Evolutionary conservation across 108 stramenopile species (phyloP), one percentile per base, ranked within the genome.

Genomic region (Nitzschia putrida): DNA sequence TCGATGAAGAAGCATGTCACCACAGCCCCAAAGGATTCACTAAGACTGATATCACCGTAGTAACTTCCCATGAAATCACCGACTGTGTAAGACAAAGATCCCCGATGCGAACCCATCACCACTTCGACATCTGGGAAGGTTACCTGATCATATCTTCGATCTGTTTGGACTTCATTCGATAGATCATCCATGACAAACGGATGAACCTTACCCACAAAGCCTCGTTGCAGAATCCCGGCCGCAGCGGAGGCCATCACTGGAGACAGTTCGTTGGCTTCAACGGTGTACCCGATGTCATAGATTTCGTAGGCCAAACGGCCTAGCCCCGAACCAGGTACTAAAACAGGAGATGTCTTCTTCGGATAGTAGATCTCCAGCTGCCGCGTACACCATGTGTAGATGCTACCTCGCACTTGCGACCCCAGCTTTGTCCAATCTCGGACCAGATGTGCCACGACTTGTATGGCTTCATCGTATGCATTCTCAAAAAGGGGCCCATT

Each of bases 1-100:
- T 94, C 93, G 38, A 94, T 76, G 68, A 94, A 94, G 53, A 90
- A 94, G 53, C 88, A 88, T 9, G 89, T 91, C 9, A 82, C 81
- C 0, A 94, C 71, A 7, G 84, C 81, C 40, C 76, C 86, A 70
- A 75, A 94, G 9, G 44, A 41, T 23, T 5, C 45, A 16, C 16
- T 54, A 53, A 26, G 61, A 20, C 67, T 45, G 3, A 57, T 50
- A 20, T 66, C 74, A 34, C 29, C 29, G 49, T 72, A 73, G 56
- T 83, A 89, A 2, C 57, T 51, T 22, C 68, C 68, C 5, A 75
- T 73, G 78, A 94, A 94, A 65, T 90, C 86, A 6, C 89, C 88
- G 43, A 94, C 56, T 20, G 88, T 90, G 47, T 88, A 94, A 10
- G 93, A 91, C 53, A 94, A 58, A n/a, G 63, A 67, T 13, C 21